phyloP scores from a whole-genome alignment of 495 filamentous ascomycete genomes.

The Penicillium salamii region DNA sequence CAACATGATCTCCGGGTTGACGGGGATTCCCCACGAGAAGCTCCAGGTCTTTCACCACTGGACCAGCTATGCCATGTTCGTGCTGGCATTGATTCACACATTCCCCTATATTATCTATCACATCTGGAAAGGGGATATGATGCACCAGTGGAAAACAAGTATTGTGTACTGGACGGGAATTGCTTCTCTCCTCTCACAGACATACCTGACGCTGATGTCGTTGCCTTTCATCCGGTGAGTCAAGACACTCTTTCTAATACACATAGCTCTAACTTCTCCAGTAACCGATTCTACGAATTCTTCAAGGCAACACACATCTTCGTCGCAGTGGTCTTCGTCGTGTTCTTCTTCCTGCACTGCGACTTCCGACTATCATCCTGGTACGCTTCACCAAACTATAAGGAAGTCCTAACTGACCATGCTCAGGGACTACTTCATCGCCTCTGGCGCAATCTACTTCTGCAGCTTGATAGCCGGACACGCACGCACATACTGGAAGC shows the following conservation, averaged over 20 bases:
- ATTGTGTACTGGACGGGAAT: conserved; percentile 42
- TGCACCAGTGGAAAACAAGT: conserved; percentile 39
- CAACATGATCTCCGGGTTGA: conserved; percentile 46
- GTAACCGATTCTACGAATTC: conserved; percentile 51
- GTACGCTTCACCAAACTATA: conserved; percentile 22
- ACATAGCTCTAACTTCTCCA: conserved; percentile 6
- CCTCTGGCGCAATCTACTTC: conserved; percentile 48
- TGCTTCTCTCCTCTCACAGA: conserved; percentile 45
- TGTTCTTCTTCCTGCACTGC: conserved; percentile 48
- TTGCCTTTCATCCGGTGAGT: conserved; percentile 41
- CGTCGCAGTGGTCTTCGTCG: conserved; percentile 42
- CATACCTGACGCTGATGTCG: conserved; percentile 50
- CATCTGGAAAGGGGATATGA: conserved; percentile 45
- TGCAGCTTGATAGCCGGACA: conserved; percentile 38
- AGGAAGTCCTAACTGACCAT: conserved; percentile 3
- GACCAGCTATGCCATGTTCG: conserved; percentile 47
- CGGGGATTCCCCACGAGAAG: conserved; percentile 52
- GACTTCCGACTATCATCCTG: conserved; percentile 47
- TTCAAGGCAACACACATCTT: conserved; percentile 51
- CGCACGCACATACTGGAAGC: conserved; percentile 43
- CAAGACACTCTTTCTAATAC: background rate
- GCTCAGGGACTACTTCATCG: conserved; percentile 59
- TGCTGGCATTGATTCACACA: conserved; percentile 47
- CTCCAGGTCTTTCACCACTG: conserved; percentile 45
- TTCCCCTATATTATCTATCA: conserved; percentile 52